Evolutionary conservation across 192 early-diverging fungal genomes (phyloP), one percentile per base, ranked within the genome.

Genomic region (Coemansia sp.): DNA sequence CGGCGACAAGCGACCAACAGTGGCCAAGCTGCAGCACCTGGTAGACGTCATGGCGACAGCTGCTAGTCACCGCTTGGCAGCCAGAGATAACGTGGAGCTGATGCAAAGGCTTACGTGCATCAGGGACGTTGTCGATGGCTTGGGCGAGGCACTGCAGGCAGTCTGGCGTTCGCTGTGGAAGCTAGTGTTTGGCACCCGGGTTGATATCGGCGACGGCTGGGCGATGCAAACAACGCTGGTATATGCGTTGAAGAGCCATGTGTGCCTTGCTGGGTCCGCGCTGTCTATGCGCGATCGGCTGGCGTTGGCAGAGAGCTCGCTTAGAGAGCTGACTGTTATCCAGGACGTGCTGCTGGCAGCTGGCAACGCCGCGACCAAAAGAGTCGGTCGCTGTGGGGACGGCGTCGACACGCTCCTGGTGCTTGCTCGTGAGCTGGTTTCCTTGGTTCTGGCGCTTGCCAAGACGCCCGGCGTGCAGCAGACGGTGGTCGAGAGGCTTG

Each of bases 141-240:
- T 83, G 58, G 63, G 72, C 36, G 64, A 57, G 11, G 66, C 43
- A 3, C 53, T 83, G 59, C 61, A 53, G 17, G 58, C 60, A 0
- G 56, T 64, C 63, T 83, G 80, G 80, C 75, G 63, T 6, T 20
- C 38, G 18, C 59, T 83, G 52, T 83, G 80, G 80, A 22, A 15
- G 12, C 61, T 61, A 48, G 77, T 75, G 37, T 83, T 83, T 37
- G 20, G 22, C 0, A 17, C 56, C 22, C 34, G 53, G 48, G 55
- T 15, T 4, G 65, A 37, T 54, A 4, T 48, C 2, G 66, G 66
- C 18, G 64, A 67, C 17, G 61, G 62, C 17, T 72, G 74, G 67
- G 51, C n/a, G 2, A 45, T 72, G 66, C 68, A 64, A 17, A 43
- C 32, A 32, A 51, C 18, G 11, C 68, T 77, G 39, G 75, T 77